Conservation (phyloP, 768 basidiomycete species). For the Xerocomellus chrysenteron region DNA sequence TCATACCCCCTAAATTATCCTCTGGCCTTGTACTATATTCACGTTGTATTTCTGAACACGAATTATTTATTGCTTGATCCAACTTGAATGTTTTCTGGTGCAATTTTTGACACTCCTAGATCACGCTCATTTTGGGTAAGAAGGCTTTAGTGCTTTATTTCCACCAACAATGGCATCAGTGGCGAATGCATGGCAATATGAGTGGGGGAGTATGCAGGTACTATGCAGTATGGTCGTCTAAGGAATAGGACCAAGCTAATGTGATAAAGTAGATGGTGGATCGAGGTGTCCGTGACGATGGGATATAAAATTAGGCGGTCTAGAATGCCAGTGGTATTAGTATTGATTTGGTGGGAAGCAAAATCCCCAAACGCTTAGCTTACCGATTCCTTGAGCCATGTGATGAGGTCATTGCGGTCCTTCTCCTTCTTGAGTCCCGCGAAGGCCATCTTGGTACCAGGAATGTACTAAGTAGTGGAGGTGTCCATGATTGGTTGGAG, state of each 20-base stretch:
- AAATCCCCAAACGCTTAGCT: conserved; percentile 26
- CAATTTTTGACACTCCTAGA: not conserved
- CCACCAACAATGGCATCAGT: not conserved
- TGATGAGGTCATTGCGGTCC: conserved; percentile 93
- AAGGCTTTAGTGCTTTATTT: too few relatives aligned
- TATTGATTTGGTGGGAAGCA: not conserved
- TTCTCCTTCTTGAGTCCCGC: conserved; percentile 98
- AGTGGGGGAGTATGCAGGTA: conserved; percentile 30
- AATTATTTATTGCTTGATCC: conserved; percentile 8
- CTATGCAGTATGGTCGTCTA: conserved; percentile 34
- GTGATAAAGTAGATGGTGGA: conserved; percentile 22
- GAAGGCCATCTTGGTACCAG: conserved; percentile 98
- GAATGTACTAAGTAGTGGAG: conserved; percentile 65
- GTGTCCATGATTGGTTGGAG: not conserved
- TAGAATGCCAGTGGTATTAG: not conserved
- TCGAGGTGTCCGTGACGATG: conserved; percentile 11
- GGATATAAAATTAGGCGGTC: conserved; percentile 28
- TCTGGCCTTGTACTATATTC: not conserved
- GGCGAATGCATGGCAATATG: conserved; percentile 22
- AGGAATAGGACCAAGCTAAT: conserved; percentile 31
- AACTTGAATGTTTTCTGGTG: not conserved
- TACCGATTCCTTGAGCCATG: conserved; percentile 76
- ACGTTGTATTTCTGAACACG: not conserved
- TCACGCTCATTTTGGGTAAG: not conserved
- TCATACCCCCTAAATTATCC: conserved; percentile 4